Evolutionary conservation across 306 rosid species (phyloP).

Genomic region (Prunus campanulata): DNA sequence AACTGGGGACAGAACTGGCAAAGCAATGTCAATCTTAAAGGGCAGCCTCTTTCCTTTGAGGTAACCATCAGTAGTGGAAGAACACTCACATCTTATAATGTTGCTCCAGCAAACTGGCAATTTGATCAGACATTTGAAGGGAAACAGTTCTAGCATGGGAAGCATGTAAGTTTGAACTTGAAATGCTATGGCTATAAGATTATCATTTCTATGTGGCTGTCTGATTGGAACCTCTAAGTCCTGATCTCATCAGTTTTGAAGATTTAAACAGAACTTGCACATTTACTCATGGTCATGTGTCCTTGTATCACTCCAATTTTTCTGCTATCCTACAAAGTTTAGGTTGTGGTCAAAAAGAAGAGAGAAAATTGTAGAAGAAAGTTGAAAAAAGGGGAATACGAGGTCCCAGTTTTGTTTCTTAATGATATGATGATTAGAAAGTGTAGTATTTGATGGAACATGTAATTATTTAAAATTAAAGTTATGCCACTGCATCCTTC

Average conservation of each 20-base stretch:
- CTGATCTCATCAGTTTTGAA: not conserved
- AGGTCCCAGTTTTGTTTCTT: conserved; percentile 31
- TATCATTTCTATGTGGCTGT: conserved; percentile 18
- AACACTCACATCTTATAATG: conserved; percentile 78
- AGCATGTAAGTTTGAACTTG: conserved; percentile 13
- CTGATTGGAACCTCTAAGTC: conserved; percentile 8
- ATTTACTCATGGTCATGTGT: conserved; percentile 28
- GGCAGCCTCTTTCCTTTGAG: conserved; percentile 91
- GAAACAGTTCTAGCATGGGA: conserved; percentile 57
- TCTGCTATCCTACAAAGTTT: conserved; percentile 18
- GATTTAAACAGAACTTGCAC: conserved; percentile 18
- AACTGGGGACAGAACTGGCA: conserved; percentile 96
- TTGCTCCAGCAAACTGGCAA: conserved; percentile 76
- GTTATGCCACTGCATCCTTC: conserved; percentile 8
- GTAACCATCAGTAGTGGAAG: conserved; percentile 64
- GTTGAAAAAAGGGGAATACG: conserved; percentile 23
- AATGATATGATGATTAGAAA: conserved; percentile 22
- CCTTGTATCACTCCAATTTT: conserved; percentile 10
- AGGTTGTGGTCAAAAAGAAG: conserved; percentile 26
- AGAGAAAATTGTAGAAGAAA: conserved; percentile 17
- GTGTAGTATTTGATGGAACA: conserved; percentile 22
- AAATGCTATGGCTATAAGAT: not conserved
- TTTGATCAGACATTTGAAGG: conserved; percentile 90
- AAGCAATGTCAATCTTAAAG: conserved; percentile 69
- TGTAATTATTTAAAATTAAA: conserved; percentile 23